phyloP scores from a whole-genome alignment of 192 early-diverging fungal genomes.

The Umbelopsis isabellina region DNA sequence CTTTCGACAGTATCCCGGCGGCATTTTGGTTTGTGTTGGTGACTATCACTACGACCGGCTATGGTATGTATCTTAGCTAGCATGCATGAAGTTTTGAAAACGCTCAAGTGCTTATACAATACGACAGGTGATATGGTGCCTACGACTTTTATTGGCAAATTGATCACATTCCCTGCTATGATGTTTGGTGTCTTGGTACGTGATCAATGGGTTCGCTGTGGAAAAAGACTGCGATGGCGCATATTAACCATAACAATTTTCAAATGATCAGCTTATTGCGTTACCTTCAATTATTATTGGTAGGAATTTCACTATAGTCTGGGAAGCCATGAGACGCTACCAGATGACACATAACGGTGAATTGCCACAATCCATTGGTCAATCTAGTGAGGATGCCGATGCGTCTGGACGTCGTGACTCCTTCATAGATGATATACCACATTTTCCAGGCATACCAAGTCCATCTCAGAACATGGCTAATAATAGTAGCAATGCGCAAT shows the following conservation, averaged over 20 bases:
- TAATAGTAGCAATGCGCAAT: slow-evolving; percentile 11
- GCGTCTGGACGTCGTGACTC: background rate
- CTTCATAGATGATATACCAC: slow-evolving; percentile 3
- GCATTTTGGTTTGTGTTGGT: slow-evolving; percentile 79
- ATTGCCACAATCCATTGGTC: slow-evolving; percentile 4
- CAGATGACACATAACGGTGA: slow-evolving; percentile 24
- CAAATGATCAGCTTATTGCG: slow-evolving; percentile 60
- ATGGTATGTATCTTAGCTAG: slow-evolving; percentile 40
- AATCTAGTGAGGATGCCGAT: background rate
- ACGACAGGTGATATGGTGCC: slow-evolving; percentile 75
- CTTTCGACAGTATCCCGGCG: slow-evolving; percentile 79
- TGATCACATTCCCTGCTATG: slow-evolving; percentile 82
- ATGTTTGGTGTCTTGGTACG: slow-evolving; percentile 73
- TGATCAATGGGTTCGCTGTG: background rate
- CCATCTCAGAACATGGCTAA: background rate
- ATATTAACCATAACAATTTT: background rate
- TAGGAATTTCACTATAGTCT: slow-evolving; percentile 80
- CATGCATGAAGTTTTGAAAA: too few species aligned
- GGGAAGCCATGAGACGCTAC: slow-evolving; percentile 70
- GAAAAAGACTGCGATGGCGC: background rate
- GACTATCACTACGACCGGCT: slow-evolving; percentile 82
- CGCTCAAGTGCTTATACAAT: background rate
- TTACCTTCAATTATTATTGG: slow-evolving; percentile 86
- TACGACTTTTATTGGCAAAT: slow-evolving; percentile 76
- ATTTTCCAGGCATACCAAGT: background rate